Conservation (phyloP, 352 stramenopile species). For the Paralagenidium karlingii region DNA sequence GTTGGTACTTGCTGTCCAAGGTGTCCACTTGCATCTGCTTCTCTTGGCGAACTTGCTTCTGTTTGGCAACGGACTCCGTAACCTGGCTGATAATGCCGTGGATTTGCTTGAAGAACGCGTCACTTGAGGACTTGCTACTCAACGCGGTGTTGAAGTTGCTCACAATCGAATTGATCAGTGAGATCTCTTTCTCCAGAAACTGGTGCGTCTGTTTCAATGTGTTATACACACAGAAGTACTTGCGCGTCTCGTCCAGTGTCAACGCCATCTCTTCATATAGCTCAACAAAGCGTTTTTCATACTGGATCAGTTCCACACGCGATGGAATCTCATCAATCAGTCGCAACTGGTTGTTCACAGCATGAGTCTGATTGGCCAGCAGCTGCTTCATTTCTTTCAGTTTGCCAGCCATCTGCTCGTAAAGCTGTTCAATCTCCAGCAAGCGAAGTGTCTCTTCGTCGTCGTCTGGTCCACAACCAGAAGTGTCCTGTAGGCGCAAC, state of each 20-base stretch:
- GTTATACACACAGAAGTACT: slow-evolving; percentile 85
- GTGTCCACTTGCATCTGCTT: slow-evolving; percentile 35
- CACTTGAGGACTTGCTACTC: slow-evolving; percentile 33
- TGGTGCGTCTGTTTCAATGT: slow-evolving; percentile 66
- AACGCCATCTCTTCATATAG: slow-evolving; percentile 80
- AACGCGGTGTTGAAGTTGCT: slow-evolving; percentile 78
- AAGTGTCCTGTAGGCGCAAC: slow-evolving; percentile 16
- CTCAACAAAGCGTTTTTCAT: slow-evolving; percentile 82
- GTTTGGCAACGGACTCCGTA: slow-evolving; percentile 29
- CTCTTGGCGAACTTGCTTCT: slow-evolving; percentile 24
- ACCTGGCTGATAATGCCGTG: slow-evolving; percentile 58
- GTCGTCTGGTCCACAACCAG: slow-evolving; percentile 14
- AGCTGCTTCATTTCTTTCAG: slow-evolving; percentile 53
- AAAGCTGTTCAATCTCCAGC: slow-evolving; percentile 48
- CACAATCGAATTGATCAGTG: slow-evolving; percentile 74
- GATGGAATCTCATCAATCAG: slow-evolving; percentile 79
- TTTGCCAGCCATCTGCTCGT: slow-evolving; percentile 45
- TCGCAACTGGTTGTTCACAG: slow-evolving; percentile 41
- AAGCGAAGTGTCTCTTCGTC: slow-evolving; percentile 34
- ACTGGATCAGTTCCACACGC: slow-evolving; percentile 81
- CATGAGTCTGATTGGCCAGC: slow-evolving; percentile 39
- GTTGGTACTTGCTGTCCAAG: slow-evolving; percentile 63
- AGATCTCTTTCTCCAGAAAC: slow-evolving; percentile 80
- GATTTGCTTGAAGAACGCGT: slow-evolving; percentile 70
- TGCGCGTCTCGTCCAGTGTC: slow-evolving; percentile 83